Percentiles rank a stretch among this genome's conserved stretches.
These are phyloP conservation scores for Lachancea lanzarotensis DNA, from an alignment of 805 yeast genomes.

Conservation along the genomic window DNA sequence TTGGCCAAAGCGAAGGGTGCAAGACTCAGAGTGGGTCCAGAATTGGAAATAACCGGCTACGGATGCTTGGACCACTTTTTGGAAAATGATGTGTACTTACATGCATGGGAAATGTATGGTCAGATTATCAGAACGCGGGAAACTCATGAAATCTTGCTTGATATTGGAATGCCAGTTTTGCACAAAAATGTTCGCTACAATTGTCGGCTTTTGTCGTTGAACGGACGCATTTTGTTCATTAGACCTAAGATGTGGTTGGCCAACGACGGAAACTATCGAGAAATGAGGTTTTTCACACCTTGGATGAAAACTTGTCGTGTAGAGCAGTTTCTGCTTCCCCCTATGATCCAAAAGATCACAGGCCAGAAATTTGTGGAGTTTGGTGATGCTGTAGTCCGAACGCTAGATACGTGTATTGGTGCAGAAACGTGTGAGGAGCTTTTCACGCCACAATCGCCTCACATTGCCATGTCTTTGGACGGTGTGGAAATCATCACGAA, in stretches of 20 bases:
- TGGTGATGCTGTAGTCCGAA: slow-evolving; percentile 86
- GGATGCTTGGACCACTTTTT: slow-evolving; percentile 92
- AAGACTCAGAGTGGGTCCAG: slow-evolving; percentile 89
- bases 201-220: slow-evolving; percentile 77
- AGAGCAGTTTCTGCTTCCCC: slow-evolving; percentile 70
- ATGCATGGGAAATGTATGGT: slow-evolving; percentile 91
- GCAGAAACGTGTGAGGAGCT: slow-evolving; percentile 97
- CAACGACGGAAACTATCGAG: slow-evolving; percentile 96
- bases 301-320: slow-evolving; percentile 77
- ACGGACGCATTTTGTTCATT: slow-evolving; percentile 73
- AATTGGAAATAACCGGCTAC: slow-evolving; percentile 88
- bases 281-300: slow-evolving; percentile 94
- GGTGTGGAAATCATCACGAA: slow-evolving; percentile 98
- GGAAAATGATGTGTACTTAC: slow-evolving; percentile 81
- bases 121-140: slow-evolving; percentile 62
- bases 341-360: slow-evolving; percentile 54
- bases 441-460: slow-evolving; percentile 95
- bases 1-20: slow-evolving; percentile 76
- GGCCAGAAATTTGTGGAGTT: slow-evolving; percentile 65
- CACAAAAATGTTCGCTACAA: slow-evolving; percentile 87
- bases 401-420: slow-evolving; percentile 86
- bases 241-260: slow-evolving; percentile 92
- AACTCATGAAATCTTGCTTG: slow-evolving; percentile 72
- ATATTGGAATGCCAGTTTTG: slow-evolving; percentile 90
- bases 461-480: slow-evolving; percentile 81